A percentile compares a stretch with the other conserved stretches of the same genome.
phyloP scores from a whole-genome alignment of 495 filamentous ascomycete species.

The Trichocladium uniseriatum region DNA sequence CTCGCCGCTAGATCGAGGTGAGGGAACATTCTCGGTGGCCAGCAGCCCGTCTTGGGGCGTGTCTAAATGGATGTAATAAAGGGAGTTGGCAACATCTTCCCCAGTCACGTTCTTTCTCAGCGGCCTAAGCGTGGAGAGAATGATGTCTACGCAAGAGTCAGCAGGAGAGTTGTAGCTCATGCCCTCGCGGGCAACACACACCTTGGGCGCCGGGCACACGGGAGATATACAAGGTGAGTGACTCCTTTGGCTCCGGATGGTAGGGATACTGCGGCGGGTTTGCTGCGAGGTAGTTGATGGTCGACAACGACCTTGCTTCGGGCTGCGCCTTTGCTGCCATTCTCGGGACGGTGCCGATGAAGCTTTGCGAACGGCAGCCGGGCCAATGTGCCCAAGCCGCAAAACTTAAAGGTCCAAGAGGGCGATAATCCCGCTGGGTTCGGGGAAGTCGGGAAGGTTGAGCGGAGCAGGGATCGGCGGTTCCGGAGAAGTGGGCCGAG shows the following conservation, averaged over 20 bases:
- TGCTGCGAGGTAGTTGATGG: constrained; percentile 68
- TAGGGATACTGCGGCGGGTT: constrained; percentile 76
- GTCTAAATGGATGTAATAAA: constrained; percentile 86
- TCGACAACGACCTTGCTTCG: constrained; percentile 75
- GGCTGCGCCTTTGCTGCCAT: constrained; percentile 36
- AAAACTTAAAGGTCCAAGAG: too few species aligned
- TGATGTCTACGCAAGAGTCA: constrained; percentile 57
- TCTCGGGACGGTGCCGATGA: background rate
- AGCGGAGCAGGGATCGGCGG: background rate
- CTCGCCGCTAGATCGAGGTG: constrained; percentile 41
- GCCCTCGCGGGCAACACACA: constrained; percentile 28
- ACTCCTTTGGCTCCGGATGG: constrained; percentile 57
- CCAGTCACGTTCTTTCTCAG: constrained; percentile 76
- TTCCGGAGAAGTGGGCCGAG: background rate
- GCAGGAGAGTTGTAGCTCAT: constrained; percentile 3
- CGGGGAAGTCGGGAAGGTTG: background rate
- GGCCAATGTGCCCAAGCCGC: background rate
- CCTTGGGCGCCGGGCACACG: constrained; percentile 85
- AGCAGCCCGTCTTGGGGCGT: constrained; percentile 47
- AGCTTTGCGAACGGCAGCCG: background rate
- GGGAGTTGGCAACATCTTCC: constrained; percentile 73
- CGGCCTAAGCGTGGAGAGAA: constrained; percentile 86
- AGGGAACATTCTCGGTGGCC: constrained; percentile 30
- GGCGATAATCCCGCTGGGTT: too few species aligned
- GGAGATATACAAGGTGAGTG: constrained; percentile 80